Base-by-base conservation (phyloP, 495 filamentous ascomycete genomes). In the Aspergillus baeticus region DNA sequence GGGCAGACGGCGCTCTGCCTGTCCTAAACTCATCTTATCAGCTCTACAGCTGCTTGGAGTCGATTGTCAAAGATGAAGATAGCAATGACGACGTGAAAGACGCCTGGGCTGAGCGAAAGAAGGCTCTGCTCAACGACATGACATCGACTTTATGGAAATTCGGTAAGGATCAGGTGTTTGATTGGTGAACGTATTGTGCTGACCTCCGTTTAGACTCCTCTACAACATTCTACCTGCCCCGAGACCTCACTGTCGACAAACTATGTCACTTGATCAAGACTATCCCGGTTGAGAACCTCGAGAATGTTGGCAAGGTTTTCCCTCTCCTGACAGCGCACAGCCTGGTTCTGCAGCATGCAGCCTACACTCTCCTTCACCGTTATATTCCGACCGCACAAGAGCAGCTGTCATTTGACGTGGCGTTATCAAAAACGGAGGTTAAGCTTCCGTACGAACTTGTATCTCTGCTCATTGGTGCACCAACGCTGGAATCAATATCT, bases 11-110 rank as follows among this genome's bases (percentile, higher is more conserved):
- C 10, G 71, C 70, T 5, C 55, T 95, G 3, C 81, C 90, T 1
- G 75, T 85, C 26, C 69, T 90, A 8, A 75, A 87, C 58, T 77
- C 87, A 20, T 89, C 88, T 0, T 74, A 97, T 51, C 87, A 86
- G 63, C 79, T 99, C 0, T 84, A 88, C 52, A 69, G 74, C 11
- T 70, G 76, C 3, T 63, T 96, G 20, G 77, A 81, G 55, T 77
- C 73, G 11, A 67, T 87, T 6, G 68, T 73, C n/a, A 66, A 69
- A 10, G 60, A 69, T 54, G 86, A 90, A 11, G 87, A 90, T 6
- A 72, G 84, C 17, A 97, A 97, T 63, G 92, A 97, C 64, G 93
- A 98, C 66, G 80, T 96, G 3, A 70, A 84, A 8, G 92, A 98
- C 59, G 82, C 82, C 4, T 84, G 91, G 74, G 73, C 74, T 21